Evolutionary conservation across 345 rosid species (phyloP), one percentile per base, ranked within the genome.

Genomic region (Hypericum androsaemum): DNA sequence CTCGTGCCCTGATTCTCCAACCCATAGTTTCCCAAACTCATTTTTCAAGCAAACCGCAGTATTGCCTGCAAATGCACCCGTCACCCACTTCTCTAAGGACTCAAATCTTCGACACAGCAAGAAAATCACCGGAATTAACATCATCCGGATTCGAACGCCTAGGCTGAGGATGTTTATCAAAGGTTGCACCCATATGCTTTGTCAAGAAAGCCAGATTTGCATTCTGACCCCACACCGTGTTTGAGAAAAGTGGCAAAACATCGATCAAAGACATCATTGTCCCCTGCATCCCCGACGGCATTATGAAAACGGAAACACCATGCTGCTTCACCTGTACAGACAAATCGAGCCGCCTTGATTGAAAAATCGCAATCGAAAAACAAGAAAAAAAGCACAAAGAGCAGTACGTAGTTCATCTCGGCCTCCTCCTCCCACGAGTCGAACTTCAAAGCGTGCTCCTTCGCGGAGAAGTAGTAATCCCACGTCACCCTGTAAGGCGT

Each of bases 1-100:
- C 80, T 88, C 97, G 22, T 92, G 98, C 38, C 97, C 98, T 0
- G 98, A 92, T 80, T 92, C 98, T 62, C 94, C 98, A 75, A 92
- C 98, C 98, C 98, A 92, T 48, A 92, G 88, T 61, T 85, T 83
- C 53, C 95, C 97, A 60, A 62, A 55, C 53, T 80, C 84, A 77
- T 92, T 96, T 71, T 85, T 85, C 77, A 92, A 71, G 77, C 98
- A 92, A 67, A 92, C 98, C 12, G 98, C 89, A 9, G 98, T 88
- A 41, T 92, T 97, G 68, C 98, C 98, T 65, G 98, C 97, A 69
- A 84, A 92, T 53, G 98, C 96, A 15, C 98, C 98, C 9, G 95
- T 92, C 42, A 92, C 96, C 98, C 98, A 92, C 69, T 92, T 92
- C 71, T 92, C 98, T 60, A 92, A 71, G 0, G 96, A 78, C 83